Evolutionary conservation across 140 eudicot species (phyloP), one percentile per base, ranked within the genome.

Genomic region (Anethum foeniculum): DNA sequence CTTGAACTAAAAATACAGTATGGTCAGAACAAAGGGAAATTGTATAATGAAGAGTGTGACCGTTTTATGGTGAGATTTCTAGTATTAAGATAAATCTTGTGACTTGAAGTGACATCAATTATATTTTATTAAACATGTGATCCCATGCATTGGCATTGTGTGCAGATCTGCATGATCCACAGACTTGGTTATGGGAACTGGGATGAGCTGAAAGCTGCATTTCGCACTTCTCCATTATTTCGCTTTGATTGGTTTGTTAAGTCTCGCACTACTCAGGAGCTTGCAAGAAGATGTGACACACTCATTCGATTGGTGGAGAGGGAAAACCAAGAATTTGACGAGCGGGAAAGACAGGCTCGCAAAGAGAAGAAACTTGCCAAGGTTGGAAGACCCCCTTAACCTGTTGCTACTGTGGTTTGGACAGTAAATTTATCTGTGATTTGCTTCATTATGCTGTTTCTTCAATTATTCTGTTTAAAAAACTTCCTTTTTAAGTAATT

Each of bases 11-110:
- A 96, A 85, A 93, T 96, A 75, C 99, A 93, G 84, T 96, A 96
- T 72, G 99, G 99, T 80, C 99, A 96, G 88, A 96, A 96, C 92
- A 96, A 93, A 87, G 99, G 99, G 81, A 96, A 96, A 87, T 85
- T 96, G 78, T 96, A 91, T 91, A 96, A 91, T 84, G 99, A 96
- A 87, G 99, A 96, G 86, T 96, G 99, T 81, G 99, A 96, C 75
- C 99, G 99, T 12, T 96, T 93, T 87, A 96, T 96, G 99, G 99
- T 96, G 81, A 85, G 89, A 58, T 43, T 82, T 19, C 5, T 43
- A 44, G 48, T 12, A 60, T 49, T 47, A 34, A 32, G 74, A 13
- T 68, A 16, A 8, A 68, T 68, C 21, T 32, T 28, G 19, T 16
- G 74, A 68, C n/a, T 46, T 43, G 6, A 78, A 1, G 56, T 44